Percentiles rank a stretch among this genome's conserved stretches.
Evolutionary conservation across 106 monocot genomes (phyloP).

Genomic region (Hemerocallis citrina): DNA sequence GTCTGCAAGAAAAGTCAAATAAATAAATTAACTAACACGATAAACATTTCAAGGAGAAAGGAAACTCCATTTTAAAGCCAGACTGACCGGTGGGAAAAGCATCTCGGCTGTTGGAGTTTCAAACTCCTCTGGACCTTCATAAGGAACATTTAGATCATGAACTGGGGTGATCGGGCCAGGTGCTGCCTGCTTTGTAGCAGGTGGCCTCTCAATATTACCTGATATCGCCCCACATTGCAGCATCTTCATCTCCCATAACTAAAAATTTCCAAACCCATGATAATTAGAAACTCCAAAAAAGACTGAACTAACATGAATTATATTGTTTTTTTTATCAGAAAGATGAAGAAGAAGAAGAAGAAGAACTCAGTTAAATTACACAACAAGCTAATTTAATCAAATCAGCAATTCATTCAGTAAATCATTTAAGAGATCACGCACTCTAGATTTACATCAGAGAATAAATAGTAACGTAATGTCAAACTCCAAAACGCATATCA

Average conservation of each 20-base stretch:
- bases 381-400: too few species aligned
- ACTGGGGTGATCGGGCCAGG: conserved; percentile 51
- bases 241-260: conserved; percentile 99
- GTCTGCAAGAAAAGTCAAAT: conserved; percentile 32
- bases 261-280: conserved; percentile 7
- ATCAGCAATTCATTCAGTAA: too few species aligned
- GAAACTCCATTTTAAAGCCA: conserved; percentile 10
- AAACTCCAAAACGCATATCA: too few species aligned
- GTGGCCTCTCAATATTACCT: conserved; percentile 43
- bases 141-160: conserved; percentile 90
- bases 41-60: conserved; percentile 9
- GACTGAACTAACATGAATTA: too few species aligned
- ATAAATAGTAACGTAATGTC: too few species aligned
- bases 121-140: conserved; percentile 68
- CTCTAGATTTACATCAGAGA: too few species aligned
- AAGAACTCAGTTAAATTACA: too few species aligned
- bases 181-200: conserved; percentile 14
- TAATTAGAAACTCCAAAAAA: too few species aligned
- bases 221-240: conserved; percentile 67
- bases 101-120: conserved; percentile 99
- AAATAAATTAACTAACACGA: not conserved
- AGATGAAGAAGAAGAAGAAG: too few species aligned
- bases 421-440: too few species aligned
- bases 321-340: too few species aligned
- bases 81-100: conserved; percentile 89